Evolutionary conservation across 75 land plant genomes (phyloP), one percentile per base, ranked within the genome.

Genomic region (Pinus albicaulis): DNA sequence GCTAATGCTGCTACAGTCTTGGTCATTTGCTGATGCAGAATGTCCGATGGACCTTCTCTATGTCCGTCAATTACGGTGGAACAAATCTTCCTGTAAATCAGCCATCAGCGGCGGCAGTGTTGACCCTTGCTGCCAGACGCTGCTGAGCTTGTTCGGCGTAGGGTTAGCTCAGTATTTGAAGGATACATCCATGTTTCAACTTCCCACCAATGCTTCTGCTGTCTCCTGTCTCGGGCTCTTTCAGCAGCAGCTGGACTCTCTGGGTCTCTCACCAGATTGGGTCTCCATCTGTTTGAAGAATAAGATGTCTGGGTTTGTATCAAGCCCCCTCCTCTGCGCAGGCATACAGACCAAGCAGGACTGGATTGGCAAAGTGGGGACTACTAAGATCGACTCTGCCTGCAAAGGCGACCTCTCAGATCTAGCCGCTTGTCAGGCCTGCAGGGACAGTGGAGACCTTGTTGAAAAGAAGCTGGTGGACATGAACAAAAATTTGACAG

Each of bases 131-230:
- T 28, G 52, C 23, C 44, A 41, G 4, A 41, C 5, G 0, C 5
- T 41, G 44, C 44, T 41, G 2, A 41, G 7, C 44, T 74, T 84
- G 68, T 80, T 86, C 55, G 95, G 89, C 10, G 59, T 94, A 0
- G 86, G 80, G 3, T 31, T 88, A 15, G 83, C 92, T 56, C 70
- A 73, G 53, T 84, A 87, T 75, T 92, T 94, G 65, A 82, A 77
- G 7, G 48, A 44, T 5, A 5, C 48, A 44, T 44, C 48, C 48
- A 5, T 5, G 0, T 44, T 44, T 8, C 8, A 5, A 8, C 48
- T 44, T 44, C 48, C 48, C 48, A 44, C 10, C 0, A 44, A 44
- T 44, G 48, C 86, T 25, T 84, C 95, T 14, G 83, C 82, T 41
- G 52, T n/a, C 56, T 81, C 89, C 48, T 94, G 98, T 85, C 44